Base-by-base conservation (phyloP, 2,329 filamentous ascomycete species). In the Aureobasidium sp. region DNA sequence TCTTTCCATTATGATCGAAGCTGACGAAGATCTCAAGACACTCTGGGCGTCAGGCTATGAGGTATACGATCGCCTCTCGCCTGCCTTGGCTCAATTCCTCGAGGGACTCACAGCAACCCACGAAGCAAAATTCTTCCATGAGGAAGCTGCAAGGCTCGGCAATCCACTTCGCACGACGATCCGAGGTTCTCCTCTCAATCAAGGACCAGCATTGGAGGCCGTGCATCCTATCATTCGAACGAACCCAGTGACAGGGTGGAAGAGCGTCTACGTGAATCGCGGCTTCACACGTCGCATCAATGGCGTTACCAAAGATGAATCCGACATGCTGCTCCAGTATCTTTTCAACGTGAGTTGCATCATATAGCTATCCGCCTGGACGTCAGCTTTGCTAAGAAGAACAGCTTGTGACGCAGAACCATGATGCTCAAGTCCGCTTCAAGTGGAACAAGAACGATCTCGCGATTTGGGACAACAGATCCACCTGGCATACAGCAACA, bases 391-490 rank as follows among this genome's bases (percentile, higher is more conserved):
- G 5, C 55, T 58, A 29, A 58, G 3, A 10, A 20, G 17, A 82
- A 37, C 80, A 83, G 67, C 74, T 69, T n/a, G 66, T 85, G 7
- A 73, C 79, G 2, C 82, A 81, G 1, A 84, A 79, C 7, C 86
- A 87, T 46, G 88, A 91, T 71, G 78, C 87, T 63, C 87, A 90
- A 67, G 86, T 83, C 6, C 80, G 87, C 20, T 84, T 87, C 68
- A 79, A 82, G 66, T 88, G 86, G 86, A 78, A 80, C 47, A 80
- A 83, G 65, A 80, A 83, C 46, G 87, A 87, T 62, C 83, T 89
- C 1, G 85, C 85, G 0, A 80, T 89, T 63, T 89, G 86, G 86
- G 86, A 88, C 69, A 88, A 66, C 39, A 51, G 64, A 48, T 62
- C 50, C 7, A 62, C 48, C 15, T 62, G 60, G 60, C 60, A 62